phyloP scores from a whole-genome alignment of 495 filamentous ascomycete genomes.

The Penicillium ochrochloron region DNA sequence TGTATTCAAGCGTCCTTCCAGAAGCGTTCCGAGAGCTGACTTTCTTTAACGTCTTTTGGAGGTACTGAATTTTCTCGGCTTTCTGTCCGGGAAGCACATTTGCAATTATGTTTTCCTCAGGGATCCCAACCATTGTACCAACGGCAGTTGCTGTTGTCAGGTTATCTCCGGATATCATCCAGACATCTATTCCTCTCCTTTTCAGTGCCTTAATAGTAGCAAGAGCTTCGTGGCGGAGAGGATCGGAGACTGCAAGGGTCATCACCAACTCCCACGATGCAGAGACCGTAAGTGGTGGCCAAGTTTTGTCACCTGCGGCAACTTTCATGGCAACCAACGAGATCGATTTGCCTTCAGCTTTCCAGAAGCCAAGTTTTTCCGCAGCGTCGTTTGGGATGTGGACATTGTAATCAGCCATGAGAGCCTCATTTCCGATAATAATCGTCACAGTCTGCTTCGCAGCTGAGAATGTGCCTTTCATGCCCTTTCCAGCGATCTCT shows the following conservation, averaged over 20 bases:
- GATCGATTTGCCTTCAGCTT: constrained; percentile 8
- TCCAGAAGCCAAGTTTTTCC: neutral
- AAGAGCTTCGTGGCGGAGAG: constrained; percentile 66
- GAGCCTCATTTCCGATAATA: constrained; percentile 14
- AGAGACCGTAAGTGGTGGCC: constrained; percentile 6
- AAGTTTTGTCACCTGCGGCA: neutral
- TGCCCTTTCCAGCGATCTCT: neutral
- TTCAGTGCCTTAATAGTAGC: constrained; percentile 61
- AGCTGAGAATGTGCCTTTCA: constrained; percentile 10
- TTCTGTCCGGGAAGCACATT: constrained; percentile 77
- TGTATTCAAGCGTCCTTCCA: neutral
- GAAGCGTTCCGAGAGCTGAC: constrained; percentile 6
- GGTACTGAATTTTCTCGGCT: constrained; percentile 71
- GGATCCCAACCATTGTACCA: constrained; percentile 68
- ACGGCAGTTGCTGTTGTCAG: constrained; percentile 46
- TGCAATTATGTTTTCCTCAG: constrained; percentile 68
- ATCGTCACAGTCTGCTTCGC: constrained; percentile 6
- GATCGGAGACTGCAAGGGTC: constrained; percentile 51
- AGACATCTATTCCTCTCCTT: constrained; percentile 63
- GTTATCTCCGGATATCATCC: constrained; percentile 79
- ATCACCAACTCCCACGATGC: constrained; percentile 4
- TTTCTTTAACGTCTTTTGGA: constrained; percentile 50
- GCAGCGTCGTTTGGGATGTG: neutral
- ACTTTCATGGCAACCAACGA: constrained; percentile 8
- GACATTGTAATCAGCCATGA: constrained; percentile 13